Conservation (phyloP, 345 rosid species). For the Balakata baccata region DNA sequence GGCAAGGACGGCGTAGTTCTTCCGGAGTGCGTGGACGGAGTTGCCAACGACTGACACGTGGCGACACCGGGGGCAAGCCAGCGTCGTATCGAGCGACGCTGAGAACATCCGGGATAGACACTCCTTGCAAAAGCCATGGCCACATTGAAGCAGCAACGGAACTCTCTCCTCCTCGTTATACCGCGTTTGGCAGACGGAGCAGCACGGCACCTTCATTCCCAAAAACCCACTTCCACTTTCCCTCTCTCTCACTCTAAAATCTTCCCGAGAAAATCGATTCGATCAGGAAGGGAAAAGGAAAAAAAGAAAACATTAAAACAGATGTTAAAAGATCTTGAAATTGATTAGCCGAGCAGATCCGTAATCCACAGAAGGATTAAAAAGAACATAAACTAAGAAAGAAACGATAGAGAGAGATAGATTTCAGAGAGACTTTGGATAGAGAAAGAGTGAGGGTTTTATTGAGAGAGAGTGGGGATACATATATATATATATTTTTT, state of each 20-base stretch:
- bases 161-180: conserved; percentile 90
- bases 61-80: conserved; percentile 88
- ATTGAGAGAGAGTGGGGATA: not conserved
- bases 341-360: conserved; percentile 14
- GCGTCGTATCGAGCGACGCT: conserved; percentile 67
- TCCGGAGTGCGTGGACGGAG: conserved; percentile 77
- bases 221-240: not conserved
- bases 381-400: not conserved
- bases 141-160: conserved; percentile 88
- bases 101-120: conserved; percentile 87
- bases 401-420: not conserved
- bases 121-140: conserved; percentile 91
- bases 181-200: conserved; percentile 88
- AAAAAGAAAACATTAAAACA: not conserved
- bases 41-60: conserved; percentile 86
- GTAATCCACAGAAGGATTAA: not conserved
- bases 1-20: conserved; percentile 79
- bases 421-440: conserved; percentile 3
- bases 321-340: conserved; percentile 2
- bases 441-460: conserved; percentile 13
- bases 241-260: not conserved
- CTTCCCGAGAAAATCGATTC: not conserved
- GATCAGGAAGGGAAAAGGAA: not conserved
- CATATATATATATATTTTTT: too few species aligned
- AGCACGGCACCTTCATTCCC: conserved; percentile 71